A percentile compares a stretch with the other conserved stretches of the same genome.
Conservation (phyloP, 768 basidiomycete genomes). For the Naganishia onofrii region DNA sequence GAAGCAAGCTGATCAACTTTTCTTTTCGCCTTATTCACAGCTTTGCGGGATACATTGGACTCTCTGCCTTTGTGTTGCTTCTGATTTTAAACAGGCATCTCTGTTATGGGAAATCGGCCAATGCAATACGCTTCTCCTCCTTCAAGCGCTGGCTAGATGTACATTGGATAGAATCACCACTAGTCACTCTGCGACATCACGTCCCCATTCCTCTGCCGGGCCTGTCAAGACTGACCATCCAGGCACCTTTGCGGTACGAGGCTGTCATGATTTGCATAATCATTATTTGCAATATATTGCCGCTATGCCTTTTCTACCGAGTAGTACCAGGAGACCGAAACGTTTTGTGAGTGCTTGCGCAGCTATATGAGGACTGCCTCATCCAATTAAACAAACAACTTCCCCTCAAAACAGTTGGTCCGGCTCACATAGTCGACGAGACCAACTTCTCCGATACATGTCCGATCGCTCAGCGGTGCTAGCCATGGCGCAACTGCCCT, state of each 20-base stretch:
- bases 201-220: constrained; percentile 4
- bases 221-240: neutral
- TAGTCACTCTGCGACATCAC: neutral
- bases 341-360: constrained; percentile 3
- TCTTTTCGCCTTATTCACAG: neutral
- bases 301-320: constrained; percentile 4
- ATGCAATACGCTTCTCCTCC: no score
- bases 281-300: neutral
- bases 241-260: constrained; percentile 8
- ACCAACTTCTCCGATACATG: constrained; percentile 6
- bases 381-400: neutral
- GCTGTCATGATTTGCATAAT: neutral
- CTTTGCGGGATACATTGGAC: neutral
- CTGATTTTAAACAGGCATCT: neutral
- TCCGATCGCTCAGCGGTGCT: constrained; percentile 7
- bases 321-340: neutral
- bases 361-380: neutral
- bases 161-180: constrained; percentile 11
- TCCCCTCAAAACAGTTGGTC: neutral
- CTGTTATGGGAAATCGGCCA: neutral
- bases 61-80: neutral
- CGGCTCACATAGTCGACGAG: constrained; percentile 6
- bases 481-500: constrained; percentile 11
- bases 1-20: neutral
- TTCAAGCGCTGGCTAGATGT: neutral